Percentiles rank a stretch among this genome's conserved stretches.
phyloP scores from a whole-genome alignment of 2,329 filamentous ascomycete genomes.

The Xylariaceae sp. region DNA sequence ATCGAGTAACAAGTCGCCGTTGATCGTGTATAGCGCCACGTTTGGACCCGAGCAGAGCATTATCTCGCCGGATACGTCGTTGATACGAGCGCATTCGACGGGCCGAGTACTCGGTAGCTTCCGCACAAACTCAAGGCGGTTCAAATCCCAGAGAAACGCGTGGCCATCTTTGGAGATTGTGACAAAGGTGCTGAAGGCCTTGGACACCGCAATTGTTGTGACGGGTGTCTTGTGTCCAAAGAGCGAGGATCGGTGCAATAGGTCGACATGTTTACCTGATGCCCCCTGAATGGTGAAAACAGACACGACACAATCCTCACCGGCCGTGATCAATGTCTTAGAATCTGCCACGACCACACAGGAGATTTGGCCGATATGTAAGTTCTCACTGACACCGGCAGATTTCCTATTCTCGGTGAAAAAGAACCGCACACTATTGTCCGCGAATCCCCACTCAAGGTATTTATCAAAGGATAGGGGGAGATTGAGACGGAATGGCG shows the following conservation, averaged over 20 bases:
- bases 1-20: conserved; percentile 79
- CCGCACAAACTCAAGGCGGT: conserved; percentile 83
- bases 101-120: conserved; percentile 63
- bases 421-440: conserved; percentile 91
- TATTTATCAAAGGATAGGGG: conserved; percentile 87
- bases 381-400: conserved; percentile 89
- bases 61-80: conserved; percentile 89
- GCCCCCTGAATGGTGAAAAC: conserved; percentile 74
- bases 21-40: conserved; percentile 81
- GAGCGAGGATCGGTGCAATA: conserved; percentile 76
- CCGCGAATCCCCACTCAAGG: conserved; percentile 94
- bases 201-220: conserved; percentile 79
- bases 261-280: conserved; percentile 71
- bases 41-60: conserved; percentile 78
- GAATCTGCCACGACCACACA: conserved; percentile 84
- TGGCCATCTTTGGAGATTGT: conserved; percentile 82
- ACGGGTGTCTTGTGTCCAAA: conserved; percentile 90
- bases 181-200: conserved; percentile 85
- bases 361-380: conserved; percentile 89
- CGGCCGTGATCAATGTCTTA: conserved; percentile 86
- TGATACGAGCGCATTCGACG: conserved; percentile 78
- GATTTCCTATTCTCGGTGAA: conserved; percentile 77
- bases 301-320: conserved; percentile 88
- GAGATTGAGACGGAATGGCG: conserved; percentile 83
- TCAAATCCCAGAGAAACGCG: conserved; percentile 91